Percentiles rank a stretch among this genome's conserved stretches.
Conservation (phyloP, 176 grass and related monocot genomes). For the Miscanthus lutarioriparius region DNA sequence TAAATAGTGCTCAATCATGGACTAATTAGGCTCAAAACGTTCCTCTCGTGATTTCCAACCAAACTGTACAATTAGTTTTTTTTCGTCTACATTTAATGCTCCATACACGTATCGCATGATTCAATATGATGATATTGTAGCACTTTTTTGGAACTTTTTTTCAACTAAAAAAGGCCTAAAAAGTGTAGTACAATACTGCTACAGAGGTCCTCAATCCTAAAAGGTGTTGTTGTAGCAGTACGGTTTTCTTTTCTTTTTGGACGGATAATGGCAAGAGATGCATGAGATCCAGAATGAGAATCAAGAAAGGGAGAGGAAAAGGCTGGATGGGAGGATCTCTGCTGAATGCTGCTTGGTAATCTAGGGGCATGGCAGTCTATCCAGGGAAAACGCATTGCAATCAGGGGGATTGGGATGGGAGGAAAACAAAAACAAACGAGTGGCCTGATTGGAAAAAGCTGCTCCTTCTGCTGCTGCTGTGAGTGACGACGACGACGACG, state of each 20-base stretch:
- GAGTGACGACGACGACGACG: neutral
- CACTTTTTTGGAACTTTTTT: too few species aligned
- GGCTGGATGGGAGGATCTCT: neutral
- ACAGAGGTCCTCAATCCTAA: neutral
- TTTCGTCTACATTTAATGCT: too few species aligned
- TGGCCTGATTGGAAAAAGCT: slow-evolving; percentile 41
- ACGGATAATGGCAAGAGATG: neutral
- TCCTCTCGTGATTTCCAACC: too few species aligned
- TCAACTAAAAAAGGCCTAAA: too few species aligned
- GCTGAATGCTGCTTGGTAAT: neutral
- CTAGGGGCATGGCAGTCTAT: neutral
- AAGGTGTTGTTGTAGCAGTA: neutral
- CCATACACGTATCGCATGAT: too few species aligned
- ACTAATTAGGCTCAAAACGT: too few species aligned
- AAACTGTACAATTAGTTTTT: too few species aligned
- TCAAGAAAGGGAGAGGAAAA: neutral
- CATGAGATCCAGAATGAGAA: neutral
- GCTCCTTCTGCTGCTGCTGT: neutral
- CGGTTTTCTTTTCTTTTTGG: neutral
- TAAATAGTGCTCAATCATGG: too few species aligned
- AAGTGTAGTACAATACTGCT: neutral
- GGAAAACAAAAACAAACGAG: neutral
- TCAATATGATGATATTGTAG: too few species aligned
- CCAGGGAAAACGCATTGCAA: neutral
- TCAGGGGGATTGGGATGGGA: neutral